Base-by-base conservation (phyloP, 441 rosid species). In the Pelargonium exstipulatum region DNA sequence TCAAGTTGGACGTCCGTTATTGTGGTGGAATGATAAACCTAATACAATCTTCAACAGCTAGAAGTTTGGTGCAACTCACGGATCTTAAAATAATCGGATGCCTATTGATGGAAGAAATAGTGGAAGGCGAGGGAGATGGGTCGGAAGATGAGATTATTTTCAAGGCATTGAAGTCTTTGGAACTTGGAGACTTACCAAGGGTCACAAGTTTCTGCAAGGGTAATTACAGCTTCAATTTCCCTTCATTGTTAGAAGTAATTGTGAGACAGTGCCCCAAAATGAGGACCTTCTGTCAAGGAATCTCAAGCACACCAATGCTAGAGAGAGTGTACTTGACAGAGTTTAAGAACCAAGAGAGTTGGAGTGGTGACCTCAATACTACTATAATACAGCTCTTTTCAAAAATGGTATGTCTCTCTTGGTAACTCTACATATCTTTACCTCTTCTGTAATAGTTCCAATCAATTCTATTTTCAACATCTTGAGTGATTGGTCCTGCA, bases 131-230 rank as follows among this genome's bases (percentile, higher is more conserved):
- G 10, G 43, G 8, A 8, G 48, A 26, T 42, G 63, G 42, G 1
- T 32, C 10, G 2, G 0, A 51, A 18, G 40, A 61, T 20, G 58
- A 20, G 26, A 67, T 75, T 26, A 7, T 10, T 37, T 75, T 65
- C 42, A 17, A 9, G 9, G 3, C 20, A 13, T 57, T 75, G 16
- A 61, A 10, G n/a, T 2, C 1, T 40, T 62, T 75, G 65, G 1
- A 0, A 48, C 68, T 71, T 10, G 22, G 53, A 7, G 0, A 1
- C 22, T 17, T 71, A 35, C 70, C 48, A 14, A 67, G 9, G 6
- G 51, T 75, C 14, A 62, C 48, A 62, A 43, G 53, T 16, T 75
- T 75, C 42, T 66, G 18, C 71, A 42, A n/a, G 1, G 72, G 40
- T 45, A 9, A 62, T 63, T 42, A 6, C 13, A 1, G 0, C 42